Conservation (phyloP, 169 alveolate species). For the Babesia sp. region DNA sequence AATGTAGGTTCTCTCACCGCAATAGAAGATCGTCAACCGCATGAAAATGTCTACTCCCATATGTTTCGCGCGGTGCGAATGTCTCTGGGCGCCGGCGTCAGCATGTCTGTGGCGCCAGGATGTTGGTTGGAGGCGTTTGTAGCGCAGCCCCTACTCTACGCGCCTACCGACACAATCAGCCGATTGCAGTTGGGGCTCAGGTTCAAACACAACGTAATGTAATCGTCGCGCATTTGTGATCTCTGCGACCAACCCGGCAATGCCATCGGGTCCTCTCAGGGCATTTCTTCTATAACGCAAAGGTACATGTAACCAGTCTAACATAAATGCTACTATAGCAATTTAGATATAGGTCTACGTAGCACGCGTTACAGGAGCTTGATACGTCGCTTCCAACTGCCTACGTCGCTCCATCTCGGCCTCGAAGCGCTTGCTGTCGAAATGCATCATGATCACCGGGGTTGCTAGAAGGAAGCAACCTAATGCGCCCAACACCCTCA, state of each 20-base stretch:
- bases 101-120: slow-evolving; percentile 50
- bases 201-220: slow-evolving; percentile 38
- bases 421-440: slow-evolving; percentile 41
- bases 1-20: slow-evolving; percentile 53
- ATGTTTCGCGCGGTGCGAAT: slow-evolving; percentile 32
- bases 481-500: slow-evolving; percentile 10
- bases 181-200: slow-evolving; percentile 55
- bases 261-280: too few relatives aligned
- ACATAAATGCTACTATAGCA: too few relatives aligned
- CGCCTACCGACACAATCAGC: slow-evolving; percentile 53
- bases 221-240: background rate
- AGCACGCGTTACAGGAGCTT: background rate
- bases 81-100: slow-evolving; percentile 60
- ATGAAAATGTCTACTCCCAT: slow-evolving; percentile 37
- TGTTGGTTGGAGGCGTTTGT: slow-evolving; percentile 63
- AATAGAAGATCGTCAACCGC: background rate
- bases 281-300: too few relatives aligned
- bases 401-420: slow-evolving; percentile 55
- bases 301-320: too few relatives aligned
- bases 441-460: slow-evolving; percentile 48
- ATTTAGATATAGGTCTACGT: background rate
- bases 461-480: slow-evolving; percentile 37
- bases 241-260: too few relatives aligned
- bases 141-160: slow-evolving; percentile 51
- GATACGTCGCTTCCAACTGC: slow-evolving; percentile 5